Conservation (phyloP, 108 stramenopile genomes). For the Cyclotella atomus region DNA sequence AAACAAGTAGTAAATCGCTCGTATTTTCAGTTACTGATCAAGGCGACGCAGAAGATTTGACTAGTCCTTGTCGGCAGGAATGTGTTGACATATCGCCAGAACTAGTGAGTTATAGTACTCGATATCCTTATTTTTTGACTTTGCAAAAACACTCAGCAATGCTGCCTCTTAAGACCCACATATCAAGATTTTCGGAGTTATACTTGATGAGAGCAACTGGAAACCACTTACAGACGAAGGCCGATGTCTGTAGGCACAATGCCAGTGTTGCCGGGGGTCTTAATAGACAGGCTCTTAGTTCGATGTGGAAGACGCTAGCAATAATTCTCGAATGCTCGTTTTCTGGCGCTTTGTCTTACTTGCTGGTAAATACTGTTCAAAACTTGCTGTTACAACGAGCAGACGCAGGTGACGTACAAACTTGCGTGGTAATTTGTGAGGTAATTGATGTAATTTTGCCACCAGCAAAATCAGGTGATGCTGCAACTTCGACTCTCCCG, state of each 20-base stretch:
- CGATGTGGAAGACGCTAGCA: constrained; percentile 81
- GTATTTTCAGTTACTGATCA: constrained; percentile 76
- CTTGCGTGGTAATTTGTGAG: constrained; percentile 82
- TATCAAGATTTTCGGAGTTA: constrained; percentile 76
- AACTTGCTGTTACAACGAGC: constrained; percentile 73
- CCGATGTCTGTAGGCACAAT: constrained; percentile 76
- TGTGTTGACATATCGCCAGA: constrained; percentile 77
- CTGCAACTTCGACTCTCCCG: constrained; percentile 56
- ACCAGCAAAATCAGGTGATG: constrained; percentile 34
- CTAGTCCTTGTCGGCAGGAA: constrained; percentile 15
- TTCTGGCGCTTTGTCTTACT: constrained; percentile 63
- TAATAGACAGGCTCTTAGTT: constrained; percentile 55
- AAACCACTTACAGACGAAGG: constrained; percentile 52
- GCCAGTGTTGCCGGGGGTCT: constrained; percentile 64
- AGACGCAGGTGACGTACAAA: constrained; percentile 88
- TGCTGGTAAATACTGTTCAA: constrained; percentile 69
- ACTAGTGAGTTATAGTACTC: constrained; percentile 38
- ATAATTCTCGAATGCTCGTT: constrained; percentile 62
- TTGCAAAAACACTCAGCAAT: not conserved
- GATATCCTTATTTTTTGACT: not conserved
- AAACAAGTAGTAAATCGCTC: constrained; percentile 16
- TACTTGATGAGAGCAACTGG: constrained; percentile 64
- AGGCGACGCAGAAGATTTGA: constrained; percentile 64
- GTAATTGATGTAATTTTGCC: constrained; percentile 74
- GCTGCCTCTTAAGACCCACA: constrained; percentile 38